Evolutionary conservation across 2,329 filamentous ascomycete species (phyloP).

Genomic region (Arthrinium puccinioides): DNA sequence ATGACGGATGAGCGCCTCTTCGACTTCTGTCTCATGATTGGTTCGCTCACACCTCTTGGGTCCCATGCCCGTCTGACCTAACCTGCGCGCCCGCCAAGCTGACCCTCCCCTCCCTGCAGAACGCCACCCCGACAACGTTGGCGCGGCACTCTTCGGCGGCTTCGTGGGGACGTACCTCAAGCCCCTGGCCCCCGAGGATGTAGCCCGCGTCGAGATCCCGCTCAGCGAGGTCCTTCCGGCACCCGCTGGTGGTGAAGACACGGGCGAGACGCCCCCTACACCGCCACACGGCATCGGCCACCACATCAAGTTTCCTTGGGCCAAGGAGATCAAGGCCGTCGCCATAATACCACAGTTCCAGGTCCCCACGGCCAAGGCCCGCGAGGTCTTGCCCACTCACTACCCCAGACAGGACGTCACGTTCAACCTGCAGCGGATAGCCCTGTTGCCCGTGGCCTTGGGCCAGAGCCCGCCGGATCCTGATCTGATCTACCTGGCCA

Average conservation of each 20-base stretch:
- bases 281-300: conserved; percentile 92
- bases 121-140: conserved; percentile 89
- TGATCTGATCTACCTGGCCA: conserved; percentile 90
- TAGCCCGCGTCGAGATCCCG: conserved; percentile 86
- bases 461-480: conserved; percentile 86
- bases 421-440: conserved; percentile 93
- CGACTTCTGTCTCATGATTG: conserved; percentile 97
- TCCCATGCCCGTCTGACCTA: too few species aligned
- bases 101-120: conserved; percentile 39
- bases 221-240: conserved; percentile 87
- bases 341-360: conserved; percentile 95
- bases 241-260: conserved; percentile 86
- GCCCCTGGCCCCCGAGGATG: conserved; percentile 81
- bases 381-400: conserved; percentile 71
- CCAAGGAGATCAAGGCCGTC: conserved; percentile 90
- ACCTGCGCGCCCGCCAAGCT: neutral
- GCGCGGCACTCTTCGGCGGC: conserved; percentile 88
- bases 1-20: conserved; percentile 77
- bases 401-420: conserved; percentile 78
- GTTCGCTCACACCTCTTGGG: conserved; percentile 31
- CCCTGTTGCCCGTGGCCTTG: conserved; percentile 80
- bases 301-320: conserved; percentile 93
- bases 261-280: conserved; percentile 75
- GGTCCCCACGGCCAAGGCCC: conserved; percentile 86
- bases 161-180: conserved; percentile 97